Base-by-base conservation (phyloP, 208 protist genomes). In the Strigomonas galati region DNA sequence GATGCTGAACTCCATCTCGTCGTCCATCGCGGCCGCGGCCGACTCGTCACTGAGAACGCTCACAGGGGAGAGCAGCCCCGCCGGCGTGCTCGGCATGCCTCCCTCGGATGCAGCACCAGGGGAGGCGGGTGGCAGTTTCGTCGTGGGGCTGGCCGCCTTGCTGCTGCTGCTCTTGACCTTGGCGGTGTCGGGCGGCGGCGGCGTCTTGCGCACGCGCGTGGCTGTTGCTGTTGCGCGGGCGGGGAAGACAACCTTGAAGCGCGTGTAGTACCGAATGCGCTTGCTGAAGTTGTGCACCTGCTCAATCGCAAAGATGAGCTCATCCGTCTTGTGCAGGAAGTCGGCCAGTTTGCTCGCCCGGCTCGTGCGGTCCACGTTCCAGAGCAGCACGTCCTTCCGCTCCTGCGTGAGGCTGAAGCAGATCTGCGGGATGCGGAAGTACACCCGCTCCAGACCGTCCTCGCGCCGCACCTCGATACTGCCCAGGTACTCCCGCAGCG, bases 241-340 rank as follows among this genome's bases (percentile, higher is more conserved):
- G 24, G 61, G 56, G 35, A 58, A 52, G 54, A 14, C 19, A 1
- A 52, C 58, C 35, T 63, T 48, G 32, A 80, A 89, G 12, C 81
- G 81, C 21, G 82, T 91, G 61, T 73, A 89, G 15, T 69, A 67
- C 12, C 28, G 57, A 23, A 91, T 56, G 27, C 65, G 60, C 21
- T 71, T 43, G 31, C 78, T 65, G 55, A 94, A 88, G 27, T 67
- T 69, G 64, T 89, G 76, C 21, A 62, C 57, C 58, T 76, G 71
- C 76, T 93, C 86, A 1, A 95, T 82, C 56, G 86, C 80, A 63
- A 92, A 91, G 49, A 95, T 95, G 23, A 95, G 48, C 63, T 90
- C 86, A 57, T 92, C 85, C 19, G 75, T 76, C 57, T 78, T 84
- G 69, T 93, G 78, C 14, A 92, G n/a, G 61, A 95, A 93, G 56